Evolutionary conservation across 2,329 filamentous ascomycete genomes (phyloP), one percentile per base, ranked within the genome.

Genomic region (Neofusicoccum parvum): DNA sequence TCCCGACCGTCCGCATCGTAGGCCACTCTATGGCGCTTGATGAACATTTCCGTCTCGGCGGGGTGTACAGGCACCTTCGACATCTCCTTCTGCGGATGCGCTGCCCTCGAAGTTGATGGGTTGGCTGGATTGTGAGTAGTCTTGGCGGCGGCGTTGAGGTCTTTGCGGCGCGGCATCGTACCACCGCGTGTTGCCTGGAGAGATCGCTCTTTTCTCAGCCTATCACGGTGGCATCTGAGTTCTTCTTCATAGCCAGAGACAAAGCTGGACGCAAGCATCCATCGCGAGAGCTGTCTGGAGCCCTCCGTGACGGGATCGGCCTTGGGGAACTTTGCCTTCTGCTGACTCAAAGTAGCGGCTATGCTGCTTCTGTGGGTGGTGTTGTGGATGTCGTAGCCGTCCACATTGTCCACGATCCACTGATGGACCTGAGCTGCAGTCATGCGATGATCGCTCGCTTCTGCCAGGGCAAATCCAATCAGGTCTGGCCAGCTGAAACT

Each of bases 401-500:
- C 41, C 17, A 64, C 41, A 50, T 64, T 64, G 62, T 64, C 50
- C 17, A 46, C 50, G 10, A 64, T 64, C 62, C 62, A 64, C 15
- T 54, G 39, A 17, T 45, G 41, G 34, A 64, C 51, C 32, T 64
- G 49, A 7, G 50, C 51, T 14, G 41, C 41, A 45, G 62, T 56
- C 62, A 64, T 56, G 49, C 62, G 32, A 27, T 45, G 62, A 39
- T 64, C 51, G 39, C 27, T 48, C 50, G 50, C 45, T 46, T 56
- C 62, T 10, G 36, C 62, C 3, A 64, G 32, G 27, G 62, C 62
- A 49, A 64, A 64, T 23, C 62, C 62, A 27, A 64, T 48, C 27
- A 64, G 49, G n/a, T 64, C 62, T n/a, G 62, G 43, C 62, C 62
- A 64, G 56, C 41, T 60, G 56, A 60, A 60, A 23, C 17, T 48